These are phyloP conservation scores for Daldinia decipiens DNA, from an alignment of 495 filamentous ascomycete genomes.

Conservation along the genomic window DNA sequence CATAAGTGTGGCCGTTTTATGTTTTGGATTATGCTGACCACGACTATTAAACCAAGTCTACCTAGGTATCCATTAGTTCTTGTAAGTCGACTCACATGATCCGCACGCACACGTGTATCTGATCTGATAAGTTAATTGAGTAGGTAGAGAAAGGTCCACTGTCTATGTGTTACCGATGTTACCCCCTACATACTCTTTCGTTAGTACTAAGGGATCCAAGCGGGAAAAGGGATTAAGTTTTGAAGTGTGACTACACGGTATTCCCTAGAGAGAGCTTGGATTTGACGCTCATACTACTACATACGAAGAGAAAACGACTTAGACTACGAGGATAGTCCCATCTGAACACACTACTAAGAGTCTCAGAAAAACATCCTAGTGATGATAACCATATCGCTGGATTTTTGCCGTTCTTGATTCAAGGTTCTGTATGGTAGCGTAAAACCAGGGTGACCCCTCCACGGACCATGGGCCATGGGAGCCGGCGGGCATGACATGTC, in stretches of 20 bases:
- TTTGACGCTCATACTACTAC: not conserved
- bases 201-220: not conserved
- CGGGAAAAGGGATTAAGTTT: not conserved
- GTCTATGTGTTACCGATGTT: not conserved
- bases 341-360: slow-evolving; percentile 4
- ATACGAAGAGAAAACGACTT: not conserved
- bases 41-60: slow-evolving; percentile 29
- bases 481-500: slow-evolving; percentile 22
- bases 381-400: slow-evolving; percentile 15
- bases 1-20: slow-evolving; percentile 18
- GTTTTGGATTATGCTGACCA: slow-evolving; percentile 32
- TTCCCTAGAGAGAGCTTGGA: not conserved
- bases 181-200: not conserved
- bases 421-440: slow-evolving; percentile 15
- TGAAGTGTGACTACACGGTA: not conserved
- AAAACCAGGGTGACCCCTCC: slow-evolving; percentile 14
- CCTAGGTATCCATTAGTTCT: not conserved
- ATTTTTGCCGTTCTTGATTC: slow-evolving; percentile 4
- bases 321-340: not conserved
- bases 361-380: not conserved
- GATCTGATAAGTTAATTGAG: slow-evolving; percentile 5
- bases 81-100: slow-evolving; percentile 12
- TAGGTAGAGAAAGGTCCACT: not conserved
- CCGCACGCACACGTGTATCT: slow-evolving; percentile 17
- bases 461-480: slow-evolving; percentile 27